Evolutionary conservation across 805 yeast genomes (phyloP).

Genomic region (Scheffersomyces lignosus): DNA sequence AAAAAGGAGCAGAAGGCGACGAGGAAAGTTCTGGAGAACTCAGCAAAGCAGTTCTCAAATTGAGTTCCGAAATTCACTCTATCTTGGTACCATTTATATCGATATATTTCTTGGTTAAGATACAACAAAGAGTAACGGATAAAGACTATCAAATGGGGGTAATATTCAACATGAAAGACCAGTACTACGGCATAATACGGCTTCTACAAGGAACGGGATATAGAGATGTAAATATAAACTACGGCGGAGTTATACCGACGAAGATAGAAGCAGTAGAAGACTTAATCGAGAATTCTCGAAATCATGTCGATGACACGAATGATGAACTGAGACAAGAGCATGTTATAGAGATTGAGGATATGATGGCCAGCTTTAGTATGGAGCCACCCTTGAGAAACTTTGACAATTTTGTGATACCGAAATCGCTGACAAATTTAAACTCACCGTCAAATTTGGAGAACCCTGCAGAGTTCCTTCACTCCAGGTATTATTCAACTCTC

Average conservation of each 20-base stretch:
- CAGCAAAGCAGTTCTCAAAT: slow-evolving; percentile 6
- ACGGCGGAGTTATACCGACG: neutral
- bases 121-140: slow-evolving; percentile 11
- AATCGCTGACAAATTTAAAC: neutral
- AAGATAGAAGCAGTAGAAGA: neutral
- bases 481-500: slow-evolving; percentile 35
- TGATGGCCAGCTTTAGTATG: slow-evolving; percentile 14
- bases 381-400: slow-evolving; percentile 10
- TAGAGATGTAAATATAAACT: slow-evolving; percentile 6
- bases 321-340: too few relatives aligned
- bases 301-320: neutral
- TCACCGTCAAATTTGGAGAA: slow-evolving; percentile 16
- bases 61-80: slow-evolving; percentile 5
- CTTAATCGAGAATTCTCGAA: neutral
- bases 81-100: slow-evolving; percentile 6
- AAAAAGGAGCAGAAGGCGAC: neutral
- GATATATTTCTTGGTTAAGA: slow-evolving; percentile 13
- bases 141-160: slow-evolving; percentile 12
- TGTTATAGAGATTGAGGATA: neutral
- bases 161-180: slow-evolving; percentile 10
- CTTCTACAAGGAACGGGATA: slow-evolving; percentile 7
- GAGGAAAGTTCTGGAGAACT: neutral
- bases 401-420: neutral
- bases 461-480: slow-evolving; percentile 30
- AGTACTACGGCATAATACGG: slow-evolving; percentile 11